Evolutionary conservation across 139 green algal species (phyloP), one percentile per base, ranked within the genome.

Genomic region (Chlamydomonas eustigma): DNA sequence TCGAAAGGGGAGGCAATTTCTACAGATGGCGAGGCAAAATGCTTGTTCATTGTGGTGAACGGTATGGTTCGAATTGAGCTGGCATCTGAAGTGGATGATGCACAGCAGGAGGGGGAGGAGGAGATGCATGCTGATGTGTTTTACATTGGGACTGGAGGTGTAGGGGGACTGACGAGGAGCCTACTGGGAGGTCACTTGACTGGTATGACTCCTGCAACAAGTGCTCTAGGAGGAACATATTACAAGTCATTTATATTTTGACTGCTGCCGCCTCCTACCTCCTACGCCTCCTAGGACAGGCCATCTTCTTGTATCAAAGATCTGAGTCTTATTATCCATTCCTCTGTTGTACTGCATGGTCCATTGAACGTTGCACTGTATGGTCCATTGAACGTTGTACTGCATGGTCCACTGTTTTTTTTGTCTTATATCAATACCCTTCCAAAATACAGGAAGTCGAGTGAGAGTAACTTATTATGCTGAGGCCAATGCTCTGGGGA

Each of bases 401-500:
- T n/a, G n/a, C n/a, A n/a, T n/a, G n/a, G n/a, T n/a, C n/a, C n/a
- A n/a, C n/a, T n/a, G n/a, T n/a, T n/a, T n/a, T n/a, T n/a, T n/a
- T n/a, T n/a, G n/a, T n/a, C n/a, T n/a, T n/a, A n/a, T n/a, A n/a
- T n/a, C n/a, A n/a, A n/a, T n/a, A n/a, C n/a, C n/a, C n/a, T n/a
- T n/a, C n/a, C n/a, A n/a, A n/a, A n/a, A n/a, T n/a, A n/a, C 44
- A 58, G 44, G 8, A 75, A 80, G 1, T 69, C 84, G 32, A 28
- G 44, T 58, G 44, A 12, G 44, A 28, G 24, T 28, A 8, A 35
- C 18, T 5, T 28, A 28, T 39, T 74, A 74, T 35, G 85, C 89
- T 0, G 80, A 91, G 80, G 89, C 88, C 78, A 95, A 94, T 77
- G 81, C 83, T 0, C 77, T 96, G 74, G 90, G 90, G 64, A 91